Evolutionary conservation across 352 stramenopile species (phyloP).

Genomic region (Achlya hypogyna): DNA sequence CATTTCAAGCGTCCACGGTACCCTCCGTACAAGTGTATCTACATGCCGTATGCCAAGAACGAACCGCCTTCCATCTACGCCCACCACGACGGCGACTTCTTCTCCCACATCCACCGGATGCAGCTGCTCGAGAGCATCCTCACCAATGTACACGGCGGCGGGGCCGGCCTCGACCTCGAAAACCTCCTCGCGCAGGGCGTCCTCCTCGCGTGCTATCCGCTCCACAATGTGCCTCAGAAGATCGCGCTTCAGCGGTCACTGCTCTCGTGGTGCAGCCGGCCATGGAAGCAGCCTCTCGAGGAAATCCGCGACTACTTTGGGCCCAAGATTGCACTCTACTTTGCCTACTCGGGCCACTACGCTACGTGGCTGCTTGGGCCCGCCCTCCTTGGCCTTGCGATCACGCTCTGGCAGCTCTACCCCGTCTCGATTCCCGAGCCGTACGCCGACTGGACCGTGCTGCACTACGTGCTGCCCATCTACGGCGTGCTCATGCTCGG

Average conservation of each 20-base stretch:
- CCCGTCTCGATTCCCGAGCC: constrained; percentile 29
- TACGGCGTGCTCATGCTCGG: constrained; percentile 73
- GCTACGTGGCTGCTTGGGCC: constrained; percentile 92
- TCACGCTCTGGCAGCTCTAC: constrained; percentile 88
- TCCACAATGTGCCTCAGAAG: constrained; percentile 65
- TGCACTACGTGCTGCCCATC: constrained; percentile 53
- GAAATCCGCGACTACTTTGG: constrained; percentile 78
- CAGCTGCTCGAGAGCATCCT: constrained; percentile 78
- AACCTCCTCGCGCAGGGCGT: constrained; percentile 62
- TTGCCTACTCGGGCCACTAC: constrained; percentile 94
- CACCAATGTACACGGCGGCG: constrained; percentile 48
- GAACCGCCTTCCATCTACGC: constrained; percentile 49
- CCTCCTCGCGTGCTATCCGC: constrained; percentile 63
- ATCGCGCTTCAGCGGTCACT: constrained; percentile 45
- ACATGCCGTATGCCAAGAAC: constrained; percentile 60
- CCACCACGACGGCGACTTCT: constrained; percentile 38
- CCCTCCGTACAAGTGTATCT: constrained; percentile 77
- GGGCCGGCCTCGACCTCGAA: constrained; percentile 61
- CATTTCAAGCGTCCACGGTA: constrained; percentile 66
- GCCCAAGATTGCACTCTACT: constrained; percentile 95
- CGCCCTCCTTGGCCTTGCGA: constrained; percentile 77
- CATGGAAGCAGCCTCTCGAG: constrained; percentile 73
- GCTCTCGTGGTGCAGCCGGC: constrained; percentile 65
- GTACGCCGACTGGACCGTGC: constrained; percentile 51
- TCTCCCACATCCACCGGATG: constrained; percentile 68